Base-by-base conservation (phyloP, 495 filamentous ascomycete species). In the Barbatosphaeria neglecta region DNA sequence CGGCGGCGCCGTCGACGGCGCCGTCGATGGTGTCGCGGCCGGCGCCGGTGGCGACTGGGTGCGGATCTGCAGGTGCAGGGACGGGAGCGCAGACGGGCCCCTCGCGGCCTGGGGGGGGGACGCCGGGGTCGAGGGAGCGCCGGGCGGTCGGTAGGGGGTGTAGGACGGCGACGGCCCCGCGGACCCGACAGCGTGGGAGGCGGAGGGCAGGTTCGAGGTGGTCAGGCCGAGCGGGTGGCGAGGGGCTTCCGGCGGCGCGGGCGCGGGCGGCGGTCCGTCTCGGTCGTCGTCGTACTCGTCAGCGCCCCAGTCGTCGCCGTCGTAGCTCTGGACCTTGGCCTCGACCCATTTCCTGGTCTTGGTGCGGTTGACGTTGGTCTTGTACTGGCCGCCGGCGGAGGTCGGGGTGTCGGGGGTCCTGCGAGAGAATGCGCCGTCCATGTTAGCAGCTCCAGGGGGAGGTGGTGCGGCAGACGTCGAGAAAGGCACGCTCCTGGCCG, bases 301-400 rank as follows among this genome's bases (percentile, higher is more conserved):
- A 41, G 83, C 84, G 37, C 88, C 92, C 86, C 92, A 96, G 55
- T 95, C 90, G 53, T 87, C 88, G 49, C 90, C 92, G 56, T 90
- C 92, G 56, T 98, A 98, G 48, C 82, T 83, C 48, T 81, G 78
- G 31, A 80, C 72, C 60, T 90, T 93, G 19, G 92, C 92, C 55
- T 95, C 82, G 10, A 90, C 83, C 92, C 92, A 98, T 69, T 88
- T 88, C 65, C 81, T 88, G 16, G 92, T 96, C 67, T 95, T 94
- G 25, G 82, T 72, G 47, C 92, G 84, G 64, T 86, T 88, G 22
- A 95, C 82, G 59, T 97, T 95, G 11, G 89, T 75, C 47, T 69
- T 70, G 53, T 75, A 78, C 28, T 61, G 59, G 4, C 63, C 37
- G 50, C 38, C 46, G 28, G 55, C 48, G 45, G 52, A 53, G 2